phyloP scores from a whole-genome alignment of 2,329 filamentous ascomycete genomes.

The Nannizziopsis arthrosporioides region DNA sequence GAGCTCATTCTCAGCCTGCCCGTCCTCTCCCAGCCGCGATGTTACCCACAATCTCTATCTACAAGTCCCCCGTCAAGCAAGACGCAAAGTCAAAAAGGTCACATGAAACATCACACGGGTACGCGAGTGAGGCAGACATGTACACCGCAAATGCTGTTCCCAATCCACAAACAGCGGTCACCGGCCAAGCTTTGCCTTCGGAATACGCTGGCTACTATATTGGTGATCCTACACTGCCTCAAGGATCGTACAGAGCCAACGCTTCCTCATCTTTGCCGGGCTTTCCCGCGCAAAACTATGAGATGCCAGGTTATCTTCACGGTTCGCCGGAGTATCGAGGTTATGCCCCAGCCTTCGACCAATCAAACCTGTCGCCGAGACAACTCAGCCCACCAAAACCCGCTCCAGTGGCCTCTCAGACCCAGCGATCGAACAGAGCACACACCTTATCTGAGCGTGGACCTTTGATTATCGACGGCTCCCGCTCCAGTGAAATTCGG shows the following conservation, averaged over 20 bases:
- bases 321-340: constrained; percentile 27
- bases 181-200: constrained; percentile 30
- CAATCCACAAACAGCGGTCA: constrained; percentile 23
- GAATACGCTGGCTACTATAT: constrained; percentile 39
- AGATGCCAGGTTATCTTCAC: constrained; percentile 24
- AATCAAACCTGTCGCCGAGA: constrained; percentile 16
- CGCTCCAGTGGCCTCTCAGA: not conserved
- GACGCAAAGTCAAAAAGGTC: constrained; percentile 24
- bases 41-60: constrained; percentile 24
- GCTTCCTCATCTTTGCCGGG: constrained; percentile 30
- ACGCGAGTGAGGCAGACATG: constrained; percentile 25
- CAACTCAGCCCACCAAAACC: constrained; percentile 15
- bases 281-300: constrained; percentile 28
- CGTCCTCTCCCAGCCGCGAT: constrained; percentile 30
- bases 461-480: constrained; percentile 39
- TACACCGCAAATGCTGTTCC: constrained; percentile 26
- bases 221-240: constrained; percentile 33
- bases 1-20: constrained; percentile 43
- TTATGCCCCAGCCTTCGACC: constrained; percentile 16
- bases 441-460: constrained; percentile 24
- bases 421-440: constrained; percentile 4
- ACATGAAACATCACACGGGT: constrained; percentile 26
- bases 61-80: constrained; percentile 21
- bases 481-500: constrained; percentile 29
- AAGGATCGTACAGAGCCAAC: constrained; percentile 30